phyloP scores from a whole-genome alignment of 176 grass and related monocot genomes.

The Musa itinerans region DNA sequence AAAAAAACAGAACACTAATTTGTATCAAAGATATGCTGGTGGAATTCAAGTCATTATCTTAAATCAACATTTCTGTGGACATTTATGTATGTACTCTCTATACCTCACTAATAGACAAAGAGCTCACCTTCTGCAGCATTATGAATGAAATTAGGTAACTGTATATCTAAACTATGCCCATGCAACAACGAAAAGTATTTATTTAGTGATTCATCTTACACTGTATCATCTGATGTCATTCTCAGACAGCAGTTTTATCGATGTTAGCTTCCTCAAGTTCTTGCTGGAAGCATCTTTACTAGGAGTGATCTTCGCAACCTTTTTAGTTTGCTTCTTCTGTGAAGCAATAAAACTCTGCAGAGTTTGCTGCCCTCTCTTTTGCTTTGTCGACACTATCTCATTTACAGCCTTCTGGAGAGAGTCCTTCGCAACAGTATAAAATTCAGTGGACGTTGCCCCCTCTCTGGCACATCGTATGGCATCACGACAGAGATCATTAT shows the following conservation, averaged over 20 bases:
- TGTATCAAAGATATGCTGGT: no score
- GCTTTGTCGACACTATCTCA: slow-evolving; percentile 47
- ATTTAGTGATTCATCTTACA: slow-evolving; percentile 1
- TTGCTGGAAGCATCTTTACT: slow-evolving; percentile 31
- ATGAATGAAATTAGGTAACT: neutral
- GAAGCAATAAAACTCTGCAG: slow-evolving; percentile 27
- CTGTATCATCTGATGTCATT: slow-evolving; percentile 46
- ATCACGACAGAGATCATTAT: slow-evolving; percentile 55
- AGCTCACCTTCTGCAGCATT: slow-evolving; percentile 5
- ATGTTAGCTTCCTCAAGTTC: slow-evolving; percentile 51
- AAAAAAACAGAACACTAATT: no score
- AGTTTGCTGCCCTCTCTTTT: slow-evolving; percentile 33
- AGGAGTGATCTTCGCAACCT: slow-evolving; percentile 27
- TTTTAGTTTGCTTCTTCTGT: slow-evolving; percentile 45
- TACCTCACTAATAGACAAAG: neutral
- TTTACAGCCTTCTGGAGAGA: slow-evolving; percentile 54
- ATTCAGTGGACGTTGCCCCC: slow-evolving; percentile 49
- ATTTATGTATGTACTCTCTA: no score
- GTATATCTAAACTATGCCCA: neutral
- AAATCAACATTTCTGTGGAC: no score
- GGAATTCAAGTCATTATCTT: no score
- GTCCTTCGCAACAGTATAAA: slow-evolving; percentile 77
- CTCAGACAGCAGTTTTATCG: slow-evolving; percentile 41
- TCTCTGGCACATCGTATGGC: slow-evolving; percentile 67
- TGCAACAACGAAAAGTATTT: neutral